phyloP scores from a whole-genome alignment of 2,329 filamentous ascomycete genomes.

The Beauveria scarabaeidicola region DNA sequence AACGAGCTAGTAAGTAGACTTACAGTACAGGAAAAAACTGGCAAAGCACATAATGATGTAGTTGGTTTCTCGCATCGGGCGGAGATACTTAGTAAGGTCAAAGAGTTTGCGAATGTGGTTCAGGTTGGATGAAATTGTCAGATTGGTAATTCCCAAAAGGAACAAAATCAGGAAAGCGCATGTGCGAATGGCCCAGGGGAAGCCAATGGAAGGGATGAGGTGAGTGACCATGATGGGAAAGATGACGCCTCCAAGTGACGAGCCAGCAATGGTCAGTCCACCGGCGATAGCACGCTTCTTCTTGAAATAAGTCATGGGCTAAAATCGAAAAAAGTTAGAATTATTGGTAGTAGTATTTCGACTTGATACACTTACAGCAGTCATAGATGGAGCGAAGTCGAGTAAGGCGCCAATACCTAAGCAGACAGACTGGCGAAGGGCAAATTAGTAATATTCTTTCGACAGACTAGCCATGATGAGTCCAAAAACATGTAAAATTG shows the following conservation, averaged over 20 bases:
- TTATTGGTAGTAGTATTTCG: not conserved
- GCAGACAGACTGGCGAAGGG: conserved; percentile 14
- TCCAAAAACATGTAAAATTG: conserved; percentile 44
- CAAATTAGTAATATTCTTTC: conserved; percentile 22
- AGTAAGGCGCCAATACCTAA: not conserved
- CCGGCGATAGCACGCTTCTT: conserved; percentile 1
- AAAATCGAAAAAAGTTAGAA: not conserved
- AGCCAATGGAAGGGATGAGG: conserved; percentile 31
- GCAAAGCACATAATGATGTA: conserved; percentile 30
- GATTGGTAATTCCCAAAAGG: conserved; percentile 22
- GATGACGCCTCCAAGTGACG: conserved; percentile 36
- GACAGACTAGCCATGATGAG: conserved; percentile 49
- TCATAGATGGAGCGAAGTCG: not conserved
- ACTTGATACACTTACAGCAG: conserved; percentile 5
- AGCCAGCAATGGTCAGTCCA: conserved; percentile 24
- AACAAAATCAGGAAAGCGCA: conserved; percentile 29
- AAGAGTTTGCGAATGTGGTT: conserved; percentile 31
- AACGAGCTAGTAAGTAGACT: not conserved
- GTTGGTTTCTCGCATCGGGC: conserved; percentile 31
- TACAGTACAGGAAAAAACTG: conserved; percentile 39
- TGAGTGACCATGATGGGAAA: conserved; percentile 48
- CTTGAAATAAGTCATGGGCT: not conserved
- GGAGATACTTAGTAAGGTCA: conserved; percentile 28
- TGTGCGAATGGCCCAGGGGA: conserved; percentile 28
- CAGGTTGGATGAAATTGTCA: conserved; percentile 25